phyloP scores from a whole-genome alignment of 2,329 filamentous ascomycete species.

The Dactylellina haptotyla region DNA sequence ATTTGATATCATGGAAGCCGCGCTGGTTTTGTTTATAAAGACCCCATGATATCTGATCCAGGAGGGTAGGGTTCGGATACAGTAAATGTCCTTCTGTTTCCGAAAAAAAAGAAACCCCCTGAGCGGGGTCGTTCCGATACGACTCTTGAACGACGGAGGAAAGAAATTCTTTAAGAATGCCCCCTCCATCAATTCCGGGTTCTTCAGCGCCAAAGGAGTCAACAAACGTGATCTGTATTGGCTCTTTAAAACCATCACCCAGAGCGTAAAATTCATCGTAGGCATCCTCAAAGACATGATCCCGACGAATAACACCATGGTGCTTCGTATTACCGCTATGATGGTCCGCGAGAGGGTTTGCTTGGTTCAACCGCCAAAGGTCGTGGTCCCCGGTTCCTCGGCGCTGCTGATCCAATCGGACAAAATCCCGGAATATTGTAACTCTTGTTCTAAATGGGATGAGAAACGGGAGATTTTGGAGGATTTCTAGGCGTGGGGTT shows the following conservation, averaged over 20 bases:
- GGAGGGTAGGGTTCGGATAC: slow-evolving; percentile 83
- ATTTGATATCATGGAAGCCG: slow-evolving; percentile 49
- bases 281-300: slow-evolving; percentile 84
- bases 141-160: slow-evolving; percentile 87
- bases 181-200: slow-evolving; percentile 94
- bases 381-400: slow-evolving; percentile 28
- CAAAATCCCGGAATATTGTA: slow-evolving; percentile 91
- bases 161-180: slow-evolving; percentile 96
- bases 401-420: slow-evolving; percentile 80
- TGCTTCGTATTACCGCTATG: slow-evolving; percentile 68
- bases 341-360: slow-evolving; percentile 60
- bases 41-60: slow-evolving; percentile 74
- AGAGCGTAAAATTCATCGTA: slow-evolving; percentile 83
- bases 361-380: slow-evolving; percentile 56
- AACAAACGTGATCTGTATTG: slow-evolving; percentile 95
- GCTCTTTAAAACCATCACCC: slow-evolving; percentile 86
- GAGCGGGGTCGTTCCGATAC: slow-evolving; percentile 68
- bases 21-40: slow-evolving; percentile 68
- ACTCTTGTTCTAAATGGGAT: slow-evolving; percentile 93
- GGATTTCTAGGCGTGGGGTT: slow-evolving; percentile 85
- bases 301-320: slow-evolving; percentile 80
- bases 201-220: slow-evolving; percentile 87
- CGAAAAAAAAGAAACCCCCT: slow-evolving; percentile 74
- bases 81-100: slow-evolving; percentile 86
- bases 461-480: slow-evolving; percentile 96